Base-by-base conservation (phyloP, 2,329 filamentous ascomycete genomes). In the Balansia obtecta region DNA sequence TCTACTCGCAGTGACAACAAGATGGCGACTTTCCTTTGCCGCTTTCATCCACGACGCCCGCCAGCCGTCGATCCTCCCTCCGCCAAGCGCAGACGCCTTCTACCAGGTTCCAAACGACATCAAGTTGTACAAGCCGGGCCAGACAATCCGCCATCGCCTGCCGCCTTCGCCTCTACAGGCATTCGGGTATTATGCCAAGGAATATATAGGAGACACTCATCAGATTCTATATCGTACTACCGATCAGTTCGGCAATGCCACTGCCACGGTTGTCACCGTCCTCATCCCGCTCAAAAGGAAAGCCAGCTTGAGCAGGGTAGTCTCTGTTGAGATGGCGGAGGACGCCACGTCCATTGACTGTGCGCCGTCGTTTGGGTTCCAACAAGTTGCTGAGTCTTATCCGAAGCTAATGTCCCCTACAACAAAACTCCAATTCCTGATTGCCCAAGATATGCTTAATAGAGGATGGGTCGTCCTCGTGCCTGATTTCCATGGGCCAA, bases 271-370 rank as follows among this genome's bases (percentile, higher is more conserved):
- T 0, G 60, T 67, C 2, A 70, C 68, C 0, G 57, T 71, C 2
- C 50, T 71, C 5, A 50, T 69, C 3, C 68, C 68, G 2, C 51
- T 59, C n/a, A 61, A 63, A 12, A 15, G 34, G 15, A 15, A 13
- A 12, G 58, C 60, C 11, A 49, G 57, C 52, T 55, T 48, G 20
- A 48, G 45, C 37, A 56, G 55, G 49, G 32, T 73, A 1, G 55
- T 73, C 1, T 72, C 1, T 72, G 71, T 68, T 51, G 68, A 72
- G 50, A 57, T 68, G 2, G 63, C 69, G 0, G 63, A 68, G 46
- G 63, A 72, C 43, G 63, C 65, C 5, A 64, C 67, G 4, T 62
- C 62, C 15, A 58, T 70, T 2, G 64, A 73, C 10, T 60, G 56
- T 22, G 54, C 54, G 10, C 58, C 57, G 4, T 58, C 57, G 0